These are phyloP conservation scores for Ajuga reptans DNA, from an alignment of 305 asterid genomes.

Conservation along the genomic window DNA sequence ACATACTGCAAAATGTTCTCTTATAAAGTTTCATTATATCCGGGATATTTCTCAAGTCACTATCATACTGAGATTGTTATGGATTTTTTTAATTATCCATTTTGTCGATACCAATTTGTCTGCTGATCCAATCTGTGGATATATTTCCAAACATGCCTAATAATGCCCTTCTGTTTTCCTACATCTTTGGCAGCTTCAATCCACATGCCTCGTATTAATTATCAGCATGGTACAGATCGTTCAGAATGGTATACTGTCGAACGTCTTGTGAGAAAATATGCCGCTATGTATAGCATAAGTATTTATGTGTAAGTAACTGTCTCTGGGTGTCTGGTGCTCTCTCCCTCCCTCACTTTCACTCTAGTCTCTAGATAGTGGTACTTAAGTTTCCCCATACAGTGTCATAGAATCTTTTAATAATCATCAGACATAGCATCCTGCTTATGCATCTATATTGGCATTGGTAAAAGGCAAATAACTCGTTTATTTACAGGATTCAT, in stretches of 20 bases:
- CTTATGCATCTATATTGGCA: neutral
- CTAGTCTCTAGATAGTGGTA: neutral
- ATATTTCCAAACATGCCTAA: neutral
- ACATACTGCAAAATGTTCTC: neutral
- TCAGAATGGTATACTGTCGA: slow-evolving; percentile 89
- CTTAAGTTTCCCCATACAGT: neutral
- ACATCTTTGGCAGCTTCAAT: slow-evolving; percentile 52
- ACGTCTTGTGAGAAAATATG: slow-evolving; percentile 72
- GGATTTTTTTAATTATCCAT: neutral
- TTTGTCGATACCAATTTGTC: neutral
- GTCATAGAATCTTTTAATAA: neutral
- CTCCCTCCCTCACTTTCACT: neutral
- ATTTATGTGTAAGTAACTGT: slow-evolving; percentile 64
- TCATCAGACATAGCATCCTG: neutral
- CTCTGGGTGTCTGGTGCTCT: neutral
- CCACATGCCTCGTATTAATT: slow-evolving; percentile 90
- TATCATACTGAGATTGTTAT: neutral
- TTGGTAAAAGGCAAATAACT: neutral
- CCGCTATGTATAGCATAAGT: slow-evolving; percentile 52
- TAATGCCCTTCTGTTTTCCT: slow-evolving; percentile 1
- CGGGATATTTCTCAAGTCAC: neutral
- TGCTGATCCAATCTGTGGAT: neutral
- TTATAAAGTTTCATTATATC: neutral
- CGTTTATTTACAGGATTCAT: neutral
- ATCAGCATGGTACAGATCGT: slow-evolving; percentile 65